A percentile compares a stretch with the other conserved stretches of the same genome.
Evolutionary conservation across 2,329 filamentous ascomycete genomes (phyloP).

Genomic region (Alternaria consortialis): DNA sequence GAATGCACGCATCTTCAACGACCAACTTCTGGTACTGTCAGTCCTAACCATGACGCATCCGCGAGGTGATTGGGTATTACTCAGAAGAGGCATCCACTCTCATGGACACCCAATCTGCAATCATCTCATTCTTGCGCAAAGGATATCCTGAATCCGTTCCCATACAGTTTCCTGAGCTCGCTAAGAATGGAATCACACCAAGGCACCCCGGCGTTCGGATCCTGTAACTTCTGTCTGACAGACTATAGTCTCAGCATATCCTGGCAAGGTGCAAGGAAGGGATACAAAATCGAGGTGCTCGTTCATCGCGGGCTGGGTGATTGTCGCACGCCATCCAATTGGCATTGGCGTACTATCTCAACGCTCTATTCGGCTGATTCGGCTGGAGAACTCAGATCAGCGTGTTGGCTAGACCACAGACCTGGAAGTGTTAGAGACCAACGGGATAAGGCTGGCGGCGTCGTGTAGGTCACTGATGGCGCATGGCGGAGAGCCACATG

Average conservation of each 20-base stretch:
- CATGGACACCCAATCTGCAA: conserved; percentile 12
- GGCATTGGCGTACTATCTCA: conserved; percentile 23
- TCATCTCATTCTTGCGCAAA: conserved; percentile 16
- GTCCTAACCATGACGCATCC: conserved; percentile 19
- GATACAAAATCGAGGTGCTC: conserved; percentile 19
- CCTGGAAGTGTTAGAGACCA: conserved; percentile 26
- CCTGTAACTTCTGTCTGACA: conserved; percentile 27
- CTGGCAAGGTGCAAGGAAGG: conserved; percentile 23
- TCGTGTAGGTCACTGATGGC: conserved; percentile 9
- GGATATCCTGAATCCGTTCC: conserved; percentile 1
- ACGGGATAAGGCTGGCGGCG: conserved; percentile 26
- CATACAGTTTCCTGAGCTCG: conserved; percentile 26
- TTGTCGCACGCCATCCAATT: conserved; percentile 29
- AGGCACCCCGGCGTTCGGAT: conserved; percentile 23
- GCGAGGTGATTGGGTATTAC: conserved; percentile 15
- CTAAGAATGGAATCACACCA: conserved; percentile 13
- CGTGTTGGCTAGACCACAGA: conserved; percentile 12
- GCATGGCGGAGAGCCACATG: background rate
- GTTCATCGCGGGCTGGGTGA: conserved; percentile 27
- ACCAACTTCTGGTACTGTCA: conserved; percentile 27
- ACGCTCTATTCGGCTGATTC: background rate
- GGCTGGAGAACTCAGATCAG: conserved; percentile 12
- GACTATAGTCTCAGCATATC: conserved; percentile 29
- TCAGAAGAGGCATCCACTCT: conserved; percentile 20
- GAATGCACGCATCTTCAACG: conserved; percentile 26